Evolutionary conservation across 2,329 filamentous ascomycete species (phyloP), one percentile per base, ranked within the genome.

Genomic region (Aspergillus sclerotialis): DNA sequence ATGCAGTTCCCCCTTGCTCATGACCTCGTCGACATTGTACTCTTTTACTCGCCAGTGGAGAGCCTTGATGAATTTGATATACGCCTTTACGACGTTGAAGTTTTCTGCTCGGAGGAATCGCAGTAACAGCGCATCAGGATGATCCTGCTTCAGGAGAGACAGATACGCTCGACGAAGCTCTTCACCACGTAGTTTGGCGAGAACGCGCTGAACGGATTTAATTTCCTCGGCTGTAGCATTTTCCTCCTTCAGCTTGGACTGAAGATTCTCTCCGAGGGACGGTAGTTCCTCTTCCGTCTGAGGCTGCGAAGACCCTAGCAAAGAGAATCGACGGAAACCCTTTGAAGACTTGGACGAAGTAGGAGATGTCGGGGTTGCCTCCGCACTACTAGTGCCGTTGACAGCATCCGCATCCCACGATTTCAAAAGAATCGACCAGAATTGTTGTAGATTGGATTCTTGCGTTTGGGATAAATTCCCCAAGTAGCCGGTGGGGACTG

Each of bases 81-180:
- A 73, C 2, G 90, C 89, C 58, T 85, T 86, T 28, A 92, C 80
- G 4, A 94, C 79, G 52, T 96, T 86, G 90, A 90, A 96, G 62
- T 93, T 93, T 27, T 86, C 73, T 13, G 87, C 87, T 31, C 87
- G 73, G 32, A 94, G 67, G 58, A 92, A 94, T 25, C 87, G 79
- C 32, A 94, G 66, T 12, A 89, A 65, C 17, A 93, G 67, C 1
- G 80, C 84, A 61, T 96, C 92, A 0, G 90, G 90, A 55, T 95
- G 79, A 52, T 96, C 90, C 53, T 90, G 82, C 68, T 95, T 96
- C 39, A 89, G 75, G 82, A 93, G 92, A 45, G 69, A 73, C 84
- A 90, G 94, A 52, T 96, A 81, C 0, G 87, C 81, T 16, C 72
- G 68, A 29, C 87, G 78, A 43, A 96, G 76, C 28, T 82, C 73